Evolutionary conservation across 2,329 filamentous ascomycete species (phyloP), one percentile per base, ranked within the genome.

Genomic region (Ophiocordyceps polyrhachis-furcata): DNA sequence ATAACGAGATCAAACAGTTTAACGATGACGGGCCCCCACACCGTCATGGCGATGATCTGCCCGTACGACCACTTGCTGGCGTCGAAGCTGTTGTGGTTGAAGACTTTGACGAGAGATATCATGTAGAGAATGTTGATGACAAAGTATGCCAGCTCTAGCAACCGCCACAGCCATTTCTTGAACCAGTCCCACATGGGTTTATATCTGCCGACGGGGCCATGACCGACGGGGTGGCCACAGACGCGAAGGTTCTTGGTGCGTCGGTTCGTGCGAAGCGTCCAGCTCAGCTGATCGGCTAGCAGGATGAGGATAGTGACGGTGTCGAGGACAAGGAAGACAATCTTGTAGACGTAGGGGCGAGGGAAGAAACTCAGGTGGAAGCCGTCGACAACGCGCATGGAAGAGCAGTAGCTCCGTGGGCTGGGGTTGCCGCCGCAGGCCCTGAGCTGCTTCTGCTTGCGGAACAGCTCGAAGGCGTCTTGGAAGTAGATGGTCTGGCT

Each of bases 21-120:
- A 40, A 63, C 59, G 45, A 63, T 62, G 47, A 63, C 59, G 9
- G 61, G 61, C 0, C 61, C 61, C 61, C 61, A 63, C 5, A 62
- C 59, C 0, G 61, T 62, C 31, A 63, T 58, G 37, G 61, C 61
- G 40, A 63, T 63, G 44, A 63, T 63, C 45, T 63, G 61, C 6
- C 61, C 61, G 20, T 63, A 63, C 0, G 54, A 57, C 61, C 61
- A 63, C 19, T 53, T 52, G 21, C 56, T 61, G 1, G 56, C 54
- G 20, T 56, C 54, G 43, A 63, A 63, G 41, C 57, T 63, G 44
- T 62, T 58, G 7, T 50, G 49, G 41, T 50, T 60, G 40, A 63
- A 61, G 45, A 63, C 57, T 40, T 55, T 58, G 37, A 55, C 54
- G 15, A 63, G 52, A 3, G 61, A 63, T 6, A 62, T 50, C 52